phyloP scores from a whole-genome alignment of 768 basidiomycete species.

The Lactarius hatsudake region DNA sequence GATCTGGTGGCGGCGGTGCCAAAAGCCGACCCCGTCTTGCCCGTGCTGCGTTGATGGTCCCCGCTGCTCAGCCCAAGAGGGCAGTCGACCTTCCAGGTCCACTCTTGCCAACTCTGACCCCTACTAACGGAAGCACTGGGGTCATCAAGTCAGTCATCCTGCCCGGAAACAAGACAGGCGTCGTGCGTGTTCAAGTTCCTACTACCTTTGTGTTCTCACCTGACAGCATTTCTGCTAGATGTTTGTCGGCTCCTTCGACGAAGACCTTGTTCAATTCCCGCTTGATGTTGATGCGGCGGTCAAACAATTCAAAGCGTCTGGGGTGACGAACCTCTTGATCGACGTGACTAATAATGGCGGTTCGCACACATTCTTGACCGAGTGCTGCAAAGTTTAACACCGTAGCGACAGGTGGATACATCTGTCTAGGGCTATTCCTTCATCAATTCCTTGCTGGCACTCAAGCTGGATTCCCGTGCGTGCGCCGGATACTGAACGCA shows the following conservation, averaged over 20 bases:
- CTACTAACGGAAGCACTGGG: constrained; percentile 46
- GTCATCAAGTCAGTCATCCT: constrained; percentile 57
- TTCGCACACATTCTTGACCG: constrained; percentile 28
- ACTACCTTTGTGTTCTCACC: neutral
- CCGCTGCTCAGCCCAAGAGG: constrained; percentile 25
- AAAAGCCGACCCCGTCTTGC: constrained; percentile 34
- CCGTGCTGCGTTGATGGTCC: neutral
- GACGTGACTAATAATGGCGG: constrained; percentile 64
- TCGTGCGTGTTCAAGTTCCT: constrained; percentile 44
- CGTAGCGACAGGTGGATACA: constrained; percentile 56
- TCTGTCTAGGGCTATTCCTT: constrained; percentile 61
- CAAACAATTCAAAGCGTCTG: constrained; percentile 43
- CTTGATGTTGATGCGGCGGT: constrained; percentile 47
- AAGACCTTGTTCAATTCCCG: constrained; percentile 51
- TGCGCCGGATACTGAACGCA: constrained; percentile 8
- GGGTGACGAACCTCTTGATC: constrained; percentile 51
- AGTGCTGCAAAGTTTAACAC: neutral
- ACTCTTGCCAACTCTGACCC: constrained; percentile 47
- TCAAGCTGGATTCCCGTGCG: constrained; percentile 50
- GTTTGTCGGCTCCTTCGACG: constrained; percentile 58
- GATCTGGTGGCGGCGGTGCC: constrained; percentile 9
- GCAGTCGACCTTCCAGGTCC: constrained; percentile 47
- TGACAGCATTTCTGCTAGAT: constrained; percentile 39
- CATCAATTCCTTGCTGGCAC: constrained; percentile 54
- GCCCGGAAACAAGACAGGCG: constrained; percentile 55